Base-by-base conservation (phyloP, 768 basidiomycete genomes). In the Russula virescens region DNA sequence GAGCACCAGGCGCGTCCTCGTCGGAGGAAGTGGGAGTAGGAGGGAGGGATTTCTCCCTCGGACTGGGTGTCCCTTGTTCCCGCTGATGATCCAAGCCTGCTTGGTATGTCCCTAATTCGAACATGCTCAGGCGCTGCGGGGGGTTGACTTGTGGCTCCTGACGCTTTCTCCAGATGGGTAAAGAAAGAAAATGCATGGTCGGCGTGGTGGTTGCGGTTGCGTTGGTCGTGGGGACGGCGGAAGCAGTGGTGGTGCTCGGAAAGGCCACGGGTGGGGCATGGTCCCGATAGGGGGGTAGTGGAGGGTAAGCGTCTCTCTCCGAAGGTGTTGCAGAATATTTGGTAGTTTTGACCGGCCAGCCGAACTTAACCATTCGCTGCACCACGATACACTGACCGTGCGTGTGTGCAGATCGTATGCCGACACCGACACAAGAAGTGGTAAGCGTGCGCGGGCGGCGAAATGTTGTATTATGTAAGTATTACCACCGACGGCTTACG, bases 141-240 rank as follows among this genome's bases (percentile, higher is more conserved):
- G 66, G 40, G 74, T 65, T 34, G 25, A 76, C 69, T 23, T 71
- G 66, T 51, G 74, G 70, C 35, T 73, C 69, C 31, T 73, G 75
- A 63, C 81, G 84, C 67, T 81, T 85, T 69, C 77, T 81, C 86
- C 86, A 87, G 63, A 79, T 77, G 18, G 86, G 83, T 26, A 86
- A 73, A 25, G 87, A 84, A 72, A 89, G 83, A 73, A 88, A 83
- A 72, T 83, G 84, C 25, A 58, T 42, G 3, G 35, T 25, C 21
- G 47, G 53, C 2, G 83, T 80, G 14, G 81, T 76, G 14, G 80
- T 79, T 55, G 77, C 75, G 14, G 80, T 79, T n/a, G 81, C 79
- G 25, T 77, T 76, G 31, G 81, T 79, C 9, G 50, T 55, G n/a
- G 52, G 57, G 25, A 28, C 38, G 52, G 52, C 35, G 45, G 58